phyloP scores from a whole-genome alignment of 2,329 filamentous ascomycete genomes.

The Cercospora sesami region DNA sequence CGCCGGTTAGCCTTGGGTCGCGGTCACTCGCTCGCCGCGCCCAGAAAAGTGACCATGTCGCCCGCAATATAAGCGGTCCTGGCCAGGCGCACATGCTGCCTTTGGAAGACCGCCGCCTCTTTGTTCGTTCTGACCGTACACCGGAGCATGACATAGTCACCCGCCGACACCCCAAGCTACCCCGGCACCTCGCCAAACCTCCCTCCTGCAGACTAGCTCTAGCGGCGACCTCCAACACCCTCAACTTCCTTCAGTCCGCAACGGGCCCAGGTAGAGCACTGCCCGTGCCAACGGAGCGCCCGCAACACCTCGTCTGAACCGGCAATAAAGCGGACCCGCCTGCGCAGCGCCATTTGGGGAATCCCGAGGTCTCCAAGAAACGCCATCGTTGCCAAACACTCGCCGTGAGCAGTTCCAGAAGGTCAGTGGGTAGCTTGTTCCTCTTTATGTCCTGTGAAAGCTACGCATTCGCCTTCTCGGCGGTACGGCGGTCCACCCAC shows the following conservation, averaged over 20 bases:
- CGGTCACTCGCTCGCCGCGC: background rate
- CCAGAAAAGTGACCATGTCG: background rate
- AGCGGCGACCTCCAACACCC: constrained; percentile 9
- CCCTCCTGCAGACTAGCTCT: constrained; percentile 24
- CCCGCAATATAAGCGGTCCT: background rate
- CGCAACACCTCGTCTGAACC: constrained; percentile 4
- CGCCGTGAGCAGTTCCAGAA: constrained; percentile 14
- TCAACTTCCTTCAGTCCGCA: constrained; percentile 32
- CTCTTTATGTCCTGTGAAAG: constrained; percentile 2
- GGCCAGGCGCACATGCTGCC: background rate
- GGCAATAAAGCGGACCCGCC: constrained; percentile 3
- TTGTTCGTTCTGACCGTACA: background rate
- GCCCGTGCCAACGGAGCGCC: constrained; percentile 11
- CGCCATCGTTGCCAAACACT: background rate
- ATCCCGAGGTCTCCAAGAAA: constrained; percentile 11
- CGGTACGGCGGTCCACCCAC: constrained; percentile 21
- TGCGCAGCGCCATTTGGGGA: constrained; percentile 9
- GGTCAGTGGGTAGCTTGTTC: constrained; percentile 24
- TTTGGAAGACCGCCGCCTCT: background rate
- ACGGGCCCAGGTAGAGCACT: background rate
- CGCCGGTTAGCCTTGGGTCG: background rate
- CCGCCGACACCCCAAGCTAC: background rate
- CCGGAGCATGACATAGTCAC: background rate
- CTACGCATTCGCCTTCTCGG: constrained; percentile 14
- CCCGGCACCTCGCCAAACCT: constrained; percentile 15